Evolutionary conservation across 208 protist species (phyloP).

Genomic region (Crithidia mellificae): DNA sequence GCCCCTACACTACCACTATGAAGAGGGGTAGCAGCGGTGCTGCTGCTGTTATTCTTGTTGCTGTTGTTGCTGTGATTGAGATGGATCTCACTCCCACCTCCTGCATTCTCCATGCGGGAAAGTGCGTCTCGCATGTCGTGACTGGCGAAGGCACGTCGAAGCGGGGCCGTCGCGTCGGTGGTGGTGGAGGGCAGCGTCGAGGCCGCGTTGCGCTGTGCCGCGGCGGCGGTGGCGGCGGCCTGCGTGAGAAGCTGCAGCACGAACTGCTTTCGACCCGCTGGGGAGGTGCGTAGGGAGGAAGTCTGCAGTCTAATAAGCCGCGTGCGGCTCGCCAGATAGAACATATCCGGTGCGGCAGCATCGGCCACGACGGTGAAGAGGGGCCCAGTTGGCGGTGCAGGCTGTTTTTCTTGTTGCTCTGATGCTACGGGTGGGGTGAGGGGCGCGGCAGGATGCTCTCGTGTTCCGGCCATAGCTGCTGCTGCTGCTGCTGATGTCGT

Average conservation of each 20-base stretch:
- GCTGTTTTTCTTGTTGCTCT: too few species aligned
- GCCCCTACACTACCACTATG: too few species aligned
- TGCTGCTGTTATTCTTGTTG: too few species aligned
- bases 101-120: background rate
- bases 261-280: slow-evolving; percentile 11
- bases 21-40: too few species aligned
- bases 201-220: background rate
- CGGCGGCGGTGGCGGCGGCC: slow-evolving; percentile 6
- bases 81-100: too few species aligned
- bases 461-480: too few species aligned
- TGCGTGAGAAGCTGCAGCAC: slow-evolving; percentile 16
- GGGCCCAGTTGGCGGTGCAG: background rate
- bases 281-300: background rate
- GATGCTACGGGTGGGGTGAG: background rate
- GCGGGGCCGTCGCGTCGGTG: background rate
- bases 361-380: slow-evolving; percentile 15
- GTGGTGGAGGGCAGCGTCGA: background rate
- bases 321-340: slow-evolving; percentile 15
- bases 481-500: background rate
- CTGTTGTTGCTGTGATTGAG: too few species aligned
- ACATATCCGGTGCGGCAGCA: slow-evolving; percentile 18
- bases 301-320: slow-evolving; percentile 17
- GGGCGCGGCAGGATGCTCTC: too few species aligned
- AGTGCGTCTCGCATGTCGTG: background rate
- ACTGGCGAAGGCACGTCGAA: background rate